A percentile compares a stretch with the other conserved stretches of the same genome.
Conservation (phyloP, 768 basidiomycete species). For the Lactarius vividus region DNA sequence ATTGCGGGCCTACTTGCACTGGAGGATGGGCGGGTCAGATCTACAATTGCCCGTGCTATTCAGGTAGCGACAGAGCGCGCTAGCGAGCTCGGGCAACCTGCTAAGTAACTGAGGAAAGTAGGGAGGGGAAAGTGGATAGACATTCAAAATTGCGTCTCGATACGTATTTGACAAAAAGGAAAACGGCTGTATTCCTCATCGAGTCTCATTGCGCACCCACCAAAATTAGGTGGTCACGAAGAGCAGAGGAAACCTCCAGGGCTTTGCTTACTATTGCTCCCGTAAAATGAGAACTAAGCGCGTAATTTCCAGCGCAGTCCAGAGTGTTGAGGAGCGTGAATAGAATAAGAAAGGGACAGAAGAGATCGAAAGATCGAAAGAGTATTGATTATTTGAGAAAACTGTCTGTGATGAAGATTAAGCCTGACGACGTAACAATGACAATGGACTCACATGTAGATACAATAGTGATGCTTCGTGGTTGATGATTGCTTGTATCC, state of each 20-base stretch:
- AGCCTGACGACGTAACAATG: not conserved
- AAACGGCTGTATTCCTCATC: constrained; percentile 31
- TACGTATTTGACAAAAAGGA: constrained; percentile 8
- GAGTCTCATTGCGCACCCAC: constrained; percentile 23
- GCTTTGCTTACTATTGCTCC: constrained; percentile 62
- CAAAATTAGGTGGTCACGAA: constrained; percentile 29
- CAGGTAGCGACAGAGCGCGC: constrained; percentile 92
- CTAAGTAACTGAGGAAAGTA: constrained; percentile 36
- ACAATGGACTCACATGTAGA: constrained; percentile 13
- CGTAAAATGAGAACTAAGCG: constrained; percentile 94
- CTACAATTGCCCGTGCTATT: constrained; percentile 92
- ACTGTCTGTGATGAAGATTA: not conserved
- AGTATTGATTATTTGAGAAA: not conserved
- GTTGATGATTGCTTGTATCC: constrained; percentile 38
- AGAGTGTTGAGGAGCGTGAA: constrained; percentile 92
- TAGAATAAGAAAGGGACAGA: not conserved
- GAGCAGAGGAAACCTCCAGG: constrained; percentile 30
- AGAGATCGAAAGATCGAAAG: constrained; percentile 1
- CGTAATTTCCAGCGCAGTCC: constrained; percentile 72
- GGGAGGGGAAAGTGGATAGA: not conserved
- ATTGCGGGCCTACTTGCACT: constrained; percentile 95
- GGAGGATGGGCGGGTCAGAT: constrained; percentile 91
- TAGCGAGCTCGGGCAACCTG: constrained; percentile 74
- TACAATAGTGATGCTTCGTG: not conserved
- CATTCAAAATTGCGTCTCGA: not conserved